Conservation (phyloP, 495 filamentous ascomycete species). For the Neurospora sublineolata region DNA sequence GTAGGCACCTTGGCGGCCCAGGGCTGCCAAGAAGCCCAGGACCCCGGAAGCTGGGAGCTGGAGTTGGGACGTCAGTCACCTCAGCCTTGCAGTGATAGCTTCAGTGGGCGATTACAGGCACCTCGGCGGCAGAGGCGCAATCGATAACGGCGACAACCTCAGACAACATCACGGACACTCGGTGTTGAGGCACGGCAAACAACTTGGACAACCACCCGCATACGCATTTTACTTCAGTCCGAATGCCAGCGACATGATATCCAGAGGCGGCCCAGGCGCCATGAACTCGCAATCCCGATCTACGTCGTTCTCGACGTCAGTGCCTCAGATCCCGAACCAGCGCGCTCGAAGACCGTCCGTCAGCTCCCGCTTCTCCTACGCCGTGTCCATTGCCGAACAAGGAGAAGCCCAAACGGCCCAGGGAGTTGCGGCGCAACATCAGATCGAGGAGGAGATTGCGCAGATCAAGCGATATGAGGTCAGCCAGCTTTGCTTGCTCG, state of each 20-base stretch:
- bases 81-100: not conserved
- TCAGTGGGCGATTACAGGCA: not conserved
- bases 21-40: not conserved
- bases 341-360: slow-evolving; percentile 46
- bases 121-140: not conserved
- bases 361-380: slow-evolving; percentile 58
- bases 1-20: not conserved
- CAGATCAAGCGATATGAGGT: slow-evolving; percentile 97
- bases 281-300: slow-evolving; percentile 30
- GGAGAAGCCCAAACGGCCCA: slow-evolving; percentile 38
- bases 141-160: not conserved
- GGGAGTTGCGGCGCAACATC: slow-evolving; percentile 36
- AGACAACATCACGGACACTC: not conserved
- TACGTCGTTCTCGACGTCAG: slow-evolving; percentile 38
- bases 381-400: slow-evolving; percentile 52
- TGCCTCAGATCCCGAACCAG: slow-evolving; percentile 25
- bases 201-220: not conserved
- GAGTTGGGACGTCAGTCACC: not conserved
- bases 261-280: slow-evolving; percentile 16
- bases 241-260: slow-evolving; percentile 14
- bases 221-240: not conserved
- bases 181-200: not conserved
- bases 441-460: slow-evolving; percentile 87
- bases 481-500: not conserved
- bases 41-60: not conserved